A percentile compares a stretch with the other conserved stretches of the same genome.
These are phyloP conservation scores for Stentor roeselii DNA, from an alignment of 73 alveolate species.

Conservation along the genomic window DNA sequence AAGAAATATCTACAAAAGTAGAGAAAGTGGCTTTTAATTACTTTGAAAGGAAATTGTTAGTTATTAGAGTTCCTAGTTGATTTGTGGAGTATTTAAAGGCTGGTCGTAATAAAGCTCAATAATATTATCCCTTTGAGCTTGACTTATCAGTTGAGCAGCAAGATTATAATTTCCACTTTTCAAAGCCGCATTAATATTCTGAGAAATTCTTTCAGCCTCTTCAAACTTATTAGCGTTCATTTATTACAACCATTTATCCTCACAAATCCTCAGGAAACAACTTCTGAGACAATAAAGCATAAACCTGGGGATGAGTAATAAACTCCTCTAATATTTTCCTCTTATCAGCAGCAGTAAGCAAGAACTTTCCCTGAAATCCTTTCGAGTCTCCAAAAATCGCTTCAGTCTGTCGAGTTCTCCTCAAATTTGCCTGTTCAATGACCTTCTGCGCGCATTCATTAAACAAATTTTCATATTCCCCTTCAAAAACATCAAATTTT, in stretches of 20 bases:
- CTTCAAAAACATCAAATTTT: not conserved
- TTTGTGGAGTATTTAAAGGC: no score
- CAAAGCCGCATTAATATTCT: no score
- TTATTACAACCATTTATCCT: no score
- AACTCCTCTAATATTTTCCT: conserved; percentile 5
- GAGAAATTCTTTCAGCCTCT: no score
- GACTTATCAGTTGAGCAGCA: no score
- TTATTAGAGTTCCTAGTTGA: no score
- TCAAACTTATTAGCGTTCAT: not conserved
- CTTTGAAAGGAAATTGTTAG: no score
- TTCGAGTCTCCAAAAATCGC: not conserved
- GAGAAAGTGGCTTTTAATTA: no score
- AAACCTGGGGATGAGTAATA: not conserved
- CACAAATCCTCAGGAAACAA: conserved; percentile 2
- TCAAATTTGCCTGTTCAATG: not conserved
- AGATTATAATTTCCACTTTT: no score
- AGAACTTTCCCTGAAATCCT: not conserved
- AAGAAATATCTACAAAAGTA: no score
- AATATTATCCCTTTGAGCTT: no score
- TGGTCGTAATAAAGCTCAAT: no score
- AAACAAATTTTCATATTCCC: not conserved
- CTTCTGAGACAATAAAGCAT: not conserved
- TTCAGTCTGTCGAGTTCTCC: not conserved
- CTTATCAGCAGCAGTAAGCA: conserved; percentile 16
- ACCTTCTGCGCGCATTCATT: not conserved